A percentile compares a stretch with the other conserved stretches of the same genome.
Evolutionary conservation across 1,284 basidiomycete genomes (phyloP).

Genomic region (Cryptococcus sp.): DNA sequence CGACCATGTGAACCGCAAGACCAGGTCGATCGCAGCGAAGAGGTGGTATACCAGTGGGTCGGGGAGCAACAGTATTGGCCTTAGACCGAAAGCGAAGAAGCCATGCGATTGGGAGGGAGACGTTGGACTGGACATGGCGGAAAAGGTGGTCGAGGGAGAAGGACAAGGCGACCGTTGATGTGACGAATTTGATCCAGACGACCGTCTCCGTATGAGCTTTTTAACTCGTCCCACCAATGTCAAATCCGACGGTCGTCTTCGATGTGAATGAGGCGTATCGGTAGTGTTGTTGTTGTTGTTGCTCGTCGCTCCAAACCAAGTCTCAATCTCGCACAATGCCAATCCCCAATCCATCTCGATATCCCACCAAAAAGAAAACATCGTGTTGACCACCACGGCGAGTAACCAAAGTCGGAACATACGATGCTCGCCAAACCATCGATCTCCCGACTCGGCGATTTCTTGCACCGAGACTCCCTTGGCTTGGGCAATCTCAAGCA

Average conservation of each 20-base stretch:
- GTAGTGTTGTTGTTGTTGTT: too few relatives aligned
- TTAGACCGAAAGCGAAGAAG: conserved; percentile 62
- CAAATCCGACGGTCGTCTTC: not conserved
- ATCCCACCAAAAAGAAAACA: conserved; percentile 99
- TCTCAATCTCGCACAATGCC: conserved; percentile 57
- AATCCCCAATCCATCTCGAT: conserved; percentile 98
- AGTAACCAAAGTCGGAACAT: conserved; percentile 83
- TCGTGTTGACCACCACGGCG: conserved; percentile 77
- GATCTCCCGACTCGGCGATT: conserved; percentile 45
- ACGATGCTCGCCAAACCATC: conserved; percentile 70
- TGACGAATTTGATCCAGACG: too few relatives aligned
- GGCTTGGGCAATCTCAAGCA: conserved; percentile 54
- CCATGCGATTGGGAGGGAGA: conserved; percentile 13
- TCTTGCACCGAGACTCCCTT: conserved; percentile 49
- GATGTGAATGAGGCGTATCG: too few relatives aligned
- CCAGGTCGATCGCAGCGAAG: conserved; percentile 73
- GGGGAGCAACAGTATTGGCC: conserved; percentile 65
- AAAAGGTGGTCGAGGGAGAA: conserved; percentile 18
- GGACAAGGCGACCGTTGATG: conserved; percentile 43
- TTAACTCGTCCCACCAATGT: conserved; percentile 1
- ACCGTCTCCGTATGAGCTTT: not conserved
- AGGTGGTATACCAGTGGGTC: conserved; percentile 75
- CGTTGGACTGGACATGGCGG: conserved; percentile 2
- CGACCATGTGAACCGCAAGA: conserved; percentile 91
- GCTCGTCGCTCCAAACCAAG: conserved; percentile 28